Percentiles rank a stretch among this genome's conserved stretches.
Evolutionary conservation across 805 yeast genomes (phyloP).

Genomic region (Jamesozyma gamospora): DNA sequence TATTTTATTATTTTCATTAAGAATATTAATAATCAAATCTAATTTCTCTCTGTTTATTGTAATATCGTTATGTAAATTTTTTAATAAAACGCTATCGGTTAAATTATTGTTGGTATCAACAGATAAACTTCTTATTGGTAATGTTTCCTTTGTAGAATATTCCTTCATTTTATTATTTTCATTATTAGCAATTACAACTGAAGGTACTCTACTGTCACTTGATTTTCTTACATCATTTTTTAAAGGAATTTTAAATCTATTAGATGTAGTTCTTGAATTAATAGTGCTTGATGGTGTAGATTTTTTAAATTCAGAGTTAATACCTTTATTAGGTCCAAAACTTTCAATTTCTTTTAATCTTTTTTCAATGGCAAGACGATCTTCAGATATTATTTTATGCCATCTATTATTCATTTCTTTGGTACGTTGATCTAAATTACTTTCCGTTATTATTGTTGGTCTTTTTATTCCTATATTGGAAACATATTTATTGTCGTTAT

Average conservation of each 20-base stretch:
- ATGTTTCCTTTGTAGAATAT: not conserved
- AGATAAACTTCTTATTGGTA: not conserved
- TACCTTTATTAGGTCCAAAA: not conserved
- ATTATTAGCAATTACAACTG: not conserved
- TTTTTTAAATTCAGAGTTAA: too few relatives aligned
- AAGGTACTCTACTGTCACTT: not conserved
- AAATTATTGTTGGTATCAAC: not conserved
- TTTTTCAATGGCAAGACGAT: slow-evolving; percentile 10
- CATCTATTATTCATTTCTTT: slow-evolving; percentile 11
- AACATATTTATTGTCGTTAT: slow-evolving; percentile 1
- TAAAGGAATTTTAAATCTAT: not conserved
- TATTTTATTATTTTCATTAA: too few relatives aligned
- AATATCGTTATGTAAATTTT: slow-evolving; percentile 13
- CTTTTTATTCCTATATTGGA: not conserved
- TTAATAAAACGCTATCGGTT: slow-evolving; percentile 1
- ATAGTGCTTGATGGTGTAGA: too few relatives aligned
- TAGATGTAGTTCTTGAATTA: not conserved
- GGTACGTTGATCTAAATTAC: slow-evolving; percentile 6
- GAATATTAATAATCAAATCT: slow-evolving; percentile 18
- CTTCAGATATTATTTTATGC: slow-evolving; percentile 10
- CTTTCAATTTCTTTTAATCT: slow-evolving; percentile 9
- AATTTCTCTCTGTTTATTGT: slow-evolving; percentile 16
- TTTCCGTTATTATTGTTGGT: slow-evolving; percentile 1
- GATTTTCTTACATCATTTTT: too few relatives aligned
- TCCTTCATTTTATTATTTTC: not conserved